phyloP scores from a whole-genome alignment of 108 stramenopile genomes.

The Aurantiochytrium sp. region DNA sequence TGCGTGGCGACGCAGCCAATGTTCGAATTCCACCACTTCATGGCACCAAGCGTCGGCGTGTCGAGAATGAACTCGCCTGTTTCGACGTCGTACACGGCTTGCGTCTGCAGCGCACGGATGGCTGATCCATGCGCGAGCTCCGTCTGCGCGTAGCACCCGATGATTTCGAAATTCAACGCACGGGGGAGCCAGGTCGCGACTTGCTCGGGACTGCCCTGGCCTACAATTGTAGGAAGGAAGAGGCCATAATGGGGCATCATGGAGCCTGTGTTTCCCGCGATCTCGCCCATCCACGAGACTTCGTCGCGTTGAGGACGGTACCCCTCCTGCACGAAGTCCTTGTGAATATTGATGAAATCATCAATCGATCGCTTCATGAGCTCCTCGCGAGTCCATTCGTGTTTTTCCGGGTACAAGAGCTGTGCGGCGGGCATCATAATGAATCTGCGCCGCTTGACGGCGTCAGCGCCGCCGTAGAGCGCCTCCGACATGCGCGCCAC shows the following conservation, averaged over 20 bases:
- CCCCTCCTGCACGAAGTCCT: constrained; percentile 3
- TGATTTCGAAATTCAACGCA: constrained; percentile 80
- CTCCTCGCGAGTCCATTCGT: constrained; percentile 16
- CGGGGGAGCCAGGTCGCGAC: constrained; percentile 74
- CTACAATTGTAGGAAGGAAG: constrained; percentile 77
- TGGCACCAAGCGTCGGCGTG: constrained; percentile 71
- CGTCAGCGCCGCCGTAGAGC: not conserved
- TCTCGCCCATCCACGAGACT: constrained; percentile 19
- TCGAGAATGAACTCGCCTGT: constrained; percentile 68
- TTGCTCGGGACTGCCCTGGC: constrained; percentile 77
- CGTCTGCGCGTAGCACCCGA: constrained; percentile 90
- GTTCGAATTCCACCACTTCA: constrained; percentile 92
- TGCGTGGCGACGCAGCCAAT: constrained; percentile 85
- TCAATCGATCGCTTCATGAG: not conserved
- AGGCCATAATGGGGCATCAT: constrained; percentile 72
- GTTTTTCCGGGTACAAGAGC: not conserved
- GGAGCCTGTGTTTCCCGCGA: not conserved
- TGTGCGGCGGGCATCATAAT: constrained; percentile 2
- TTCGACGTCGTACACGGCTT: constrained; percentile 75
- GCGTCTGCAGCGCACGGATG: constrained; percentile 85
- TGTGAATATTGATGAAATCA: not conserved
- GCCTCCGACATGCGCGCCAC: not conserved
- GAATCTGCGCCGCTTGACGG: not conserved
- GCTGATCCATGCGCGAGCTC: constrained; percentile 86
- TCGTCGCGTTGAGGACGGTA: not conserved